Base-by-base conservation (phyloP, 2,329 filamentous ascomycete species). In the Xylariaceae sp. region DNA sequence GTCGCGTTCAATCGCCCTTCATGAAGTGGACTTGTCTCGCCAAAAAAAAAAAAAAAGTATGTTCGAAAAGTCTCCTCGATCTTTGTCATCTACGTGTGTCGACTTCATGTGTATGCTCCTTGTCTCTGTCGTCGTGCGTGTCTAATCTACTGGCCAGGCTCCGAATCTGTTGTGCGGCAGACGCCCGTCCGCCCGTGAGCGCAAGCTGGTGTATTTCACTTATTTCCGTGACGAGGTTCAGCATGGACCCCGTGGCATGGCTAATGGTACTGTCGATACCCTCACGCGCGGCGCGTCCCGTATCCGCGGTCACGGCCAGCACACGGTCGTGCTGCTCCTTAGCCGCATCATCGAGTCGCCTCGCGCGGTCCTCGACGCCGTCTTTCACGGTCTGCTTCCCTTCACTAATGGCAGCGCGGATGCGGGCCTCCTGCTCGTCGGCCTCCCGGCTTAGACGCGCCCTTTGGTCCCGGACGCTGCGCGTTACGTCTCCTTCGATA, bases 371-470 rank as follows among this genome's bases (percentile, higher is more conserved):
- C 50, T 58, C 55, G 29, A 56, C 53, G 19, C 44, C 55, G 29
- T 50, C 37, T 26, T 44, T 50, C 0, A 41, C 56, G 11, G 31
- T 37, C 34, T 51, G 47, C 47, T 60, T 56, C 40, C 50, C 57
- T 30, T 55, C 50, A n/a, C 3, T 26, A 29, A 57, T 44, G 12
- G 56, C 52, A 4, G 47, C 49, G n/a, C 48, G 60, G 40, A 44
- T 47, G 27, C 49, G 47, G 2, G 50, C 56, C 52, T 50, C 53
- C 4, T 50, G 53, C 19, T 64, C 58, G 9, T 37, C 55, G 6
- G 45, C 55, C 9, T 65, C 62, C 41, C 50, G 61, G 26, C 61
- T 57, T 2, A 66, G 42, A 0, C 34, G 44, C 6, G 55, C 53
- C 26, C 52, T 52, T 32, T 59, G 59, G 3, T 54, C 48, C 31